Percentiles rank a stretch among this genome's conserved stretches.
Evolutionary conservation across 495 filamentous ascomycete genomes (phyloP).

Genomic region (Terfezia boudieri): DNA sequence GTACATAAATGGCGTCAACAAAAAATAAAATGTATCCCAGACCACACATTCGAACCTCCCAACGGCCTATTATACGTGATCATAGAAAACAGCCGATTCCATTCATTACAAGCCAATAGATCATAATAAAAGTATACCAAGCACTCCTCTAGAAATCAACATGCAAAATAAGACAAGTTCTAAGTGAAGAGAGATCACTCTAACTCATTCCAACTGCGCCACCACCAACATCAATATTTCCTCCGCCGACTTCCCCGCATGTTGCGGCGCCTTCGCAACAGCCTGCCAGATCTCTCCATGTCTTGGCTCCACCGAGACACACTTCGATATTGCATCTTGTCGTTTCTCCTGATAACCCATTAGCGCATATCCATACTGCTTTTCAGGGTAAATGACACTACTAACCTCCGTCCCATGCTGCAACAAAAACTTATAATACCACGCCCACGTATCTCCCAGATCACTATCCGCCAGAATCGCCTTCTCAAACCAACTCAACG

Average conservation of each 20-base stretch:
- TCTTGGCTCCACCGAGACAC: slow-evolving; percentile 52
- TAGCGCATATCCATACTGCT: slow-evolving; percentile 10
- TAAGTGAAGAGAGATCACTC: too few relatives aligned
- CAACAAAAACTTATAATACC: slow-evolving; percentile 83
- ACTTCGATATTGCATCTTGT: slow-evolving; percentile 53
- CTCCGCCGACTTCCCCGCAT: slow-evolving; percentile 46
- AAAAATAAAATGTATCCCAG: too few relatives aligned
- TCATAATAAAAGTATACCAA: too few relatives aligned
- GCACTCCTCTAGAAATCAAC: too few relatives aligned
- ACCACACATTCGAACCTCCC: too few relatives aligned
- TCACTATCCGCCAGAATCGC: slow-evolving; percentile 70
- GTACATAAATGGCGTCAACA: too few relatives aligned
- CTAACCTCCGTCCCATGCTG: slow-evolving; percentile 58
- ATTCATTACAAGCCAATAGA: too few relatives aligned
- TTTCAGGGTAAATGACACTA: neutral
- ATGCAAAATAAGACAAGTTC: too few relatives aligned
- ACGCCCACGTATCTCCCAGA: slow-evolving; percentile 85
- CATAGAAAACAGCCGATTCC: too few relatives aligned
- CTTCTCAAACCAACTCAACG: slow-evolving; percentile 90
- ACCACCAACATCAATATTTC: slow-evolving; percentile 65
- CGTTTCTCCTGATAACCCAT: slow-evolving; percentile 40
- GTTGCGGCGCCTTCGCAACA: slow-evolving; percentile 65
- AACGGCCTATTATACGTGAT: too few relatives aligned
- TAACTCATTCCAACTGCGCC: slow-evolving; percentile 26
- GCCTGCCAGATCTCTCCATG: slow-evolving; percentile 86